Percentiles rank a stretch among this genome's conserved stretches.
phyloP scores from a whole-genome alignment of 2,329 filamentous ascomycete species.

The Ascochyta lentis region DNA sequence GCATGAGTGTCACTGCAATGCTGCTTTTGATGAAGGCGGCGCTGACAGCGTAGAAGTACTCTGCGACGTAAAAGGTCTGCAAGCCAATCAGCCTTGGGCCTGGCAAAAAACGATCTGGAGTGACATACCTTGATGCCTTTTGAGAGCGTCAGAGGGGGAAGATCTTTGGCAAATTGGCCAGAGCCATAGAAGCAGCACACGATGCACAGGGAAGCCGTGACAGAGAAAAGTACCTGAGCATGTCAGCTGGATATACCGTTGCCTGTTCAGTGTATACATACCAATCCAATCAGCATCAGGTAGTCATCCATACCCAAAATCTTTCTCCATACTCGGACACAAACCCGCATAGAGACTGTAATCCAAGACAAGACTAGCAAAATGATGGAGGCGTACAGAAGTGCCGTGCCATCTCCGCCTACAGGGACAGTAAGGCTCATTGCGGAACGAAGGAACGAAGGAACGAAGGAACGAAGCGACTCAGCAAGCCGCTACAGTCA shows the following conservation, averaged over 20 bases:
- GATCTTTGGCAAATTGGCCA: slow-evolving; percentile 19
- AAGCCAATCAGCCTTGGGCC: not conserved
- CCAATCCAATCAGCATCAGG: slow-evolving; percentile 26
- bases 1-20: slow-evolving; percentile 28
- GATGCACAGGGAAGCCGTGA: slow-evolving; percentile 29
- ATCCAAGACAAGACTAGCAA: slow-evolving; percentile 29
- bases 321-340: slow-evolving; percentile 28
- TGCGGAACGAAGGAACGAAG: not conserved
- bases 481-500: not conserved
- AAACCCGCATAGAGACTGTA: slow-evolving; percentile 24
- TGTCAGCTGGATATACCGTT: slow-evolving; percentile 1
- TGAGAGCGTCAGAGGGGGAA: slow-evolving; percentile 19
- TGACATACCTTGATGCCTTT: slow-evolving; percentile 24
- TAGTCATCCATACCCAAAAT: slow-evolving; percentile 24
- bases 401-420: slow-evolving; percentile 25
- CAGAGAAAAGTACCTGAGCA: slow-evolving; percentile 22
- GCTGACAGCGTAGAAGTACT: slow-evolving; percentile 30
- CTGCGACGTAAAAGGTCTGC: slow-evolving; percentile 29
- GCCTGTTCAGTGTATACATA: slow-evolving; percentile 8
- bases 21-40: slow-evolving; percentile 31
- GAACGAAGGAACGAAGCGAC: not conserved
- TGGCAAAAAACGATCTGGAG: not conserved
- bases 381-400: slow-evolving; percentile 25
- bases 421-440: slow-evolving; percentile 24
- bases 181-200: slow-evolving; percentile 28